Evolutionary conservation across 208 protist genomes (phyloP), one percentile per base, ranked within the genome.

Genomic region (Trypanosoma theileri): DNA sequence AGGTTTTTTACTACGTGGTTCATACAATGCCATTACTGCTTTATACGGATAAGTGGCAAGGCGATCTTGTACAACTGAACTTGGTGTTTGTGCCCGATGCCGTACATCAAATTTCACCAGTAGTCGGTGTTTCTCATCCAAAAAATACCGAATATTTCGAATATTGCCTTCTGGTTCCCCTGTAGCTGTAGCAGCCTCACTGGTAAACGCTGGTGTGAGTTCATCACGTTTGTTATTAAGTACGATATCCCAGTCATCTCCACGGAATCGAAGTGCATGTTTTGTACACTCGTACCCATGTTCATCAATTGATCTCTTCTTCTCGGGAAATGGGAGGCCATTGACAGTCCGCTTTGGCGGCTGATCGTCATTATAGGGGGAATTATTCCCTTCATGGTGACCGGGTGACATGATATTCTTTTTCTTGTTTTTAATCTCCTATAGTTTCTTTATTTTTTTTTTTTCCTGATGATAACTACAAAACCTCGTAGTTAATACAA

Each of bases 231-330:
- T 79, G 57, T 78, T 75, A 21, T 80, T 86, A 13, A 92, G 73
- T 0, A 76, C 74, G 67, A 89, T 75, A 52, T 92, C 82, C 86
- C 86, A 92, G 69, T 88, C 86, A 13, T 22, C 40, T 42, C 86
- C 86, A 55, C 80, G 86, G 51, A 92, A 92, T 41, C 79, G 80
- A 46, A 92, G 69, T 21, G 70, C 42, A 69, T 92, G 86, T 58
- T 80, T 84, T 10, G 86, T 89, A 48, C 69, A 53, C 68, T 92
- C 86, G 31, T 78, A 92, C 63, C 86, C 86, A 7, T 81, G 59
- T 40, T 71, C 77, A 67, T 92, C 86, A 74, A 92, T 88, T 53
- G 84, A 65, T 9, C 81, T 71, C 75, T 73, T 77, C 53, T 71
- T 63, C 13, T 75, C 70, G 6, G 86, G 86, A 68, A 83, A 85